Evolutionary conservation across 1,284 basidiomycete genomes (phyloP), one percentile per base, ranked within the genome.

Genomic region (Apiotrichum laibachii): DNA sequence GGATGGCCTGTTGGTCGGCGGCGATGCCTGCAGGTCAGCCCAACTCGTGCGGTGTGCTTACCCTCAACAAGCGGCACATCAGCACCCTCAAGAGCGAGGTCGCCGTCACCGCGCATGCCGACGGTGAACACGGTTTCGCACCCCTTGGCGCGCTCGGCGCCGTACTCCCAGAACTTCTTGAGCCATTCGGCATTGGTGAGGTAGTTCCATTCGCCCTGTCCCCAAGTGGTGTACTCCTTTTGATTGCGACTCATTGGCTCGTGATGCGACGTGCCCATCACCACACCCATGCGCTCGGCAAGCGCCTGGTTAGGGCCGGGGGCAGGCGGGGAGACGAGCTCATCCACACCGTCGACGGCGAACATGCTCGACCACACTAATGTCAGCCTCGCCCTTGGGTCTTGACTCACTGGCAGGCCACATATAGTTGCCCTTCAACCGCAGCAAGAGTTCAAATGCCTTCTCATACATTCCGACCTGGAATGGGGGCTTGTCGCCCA

Each of bases 361-460:
- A 89, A 89, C n/a, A n/a, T n/a, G n/a, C n/a, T n/a, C n/a, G n/a
- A n/a, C n/a, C n/a, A n/a, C n/a, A n/a, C n/a, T n/a, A n/a, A n/a
- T n/a, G n/a, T n/a, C n/a, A n/a, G n/a, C n/a, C n/a, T n/a, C n/a
- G n/a, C n/a, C n/a, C n/a, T n/a, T n/a, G n/a, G 37, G 11, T 39
- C 18, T 12, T 5, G 21, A 63, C 61, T 44, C 48, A 69, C 68
- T 71, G 0, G 70, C 70, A 21, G 70, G 70, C 86, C 86, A 88
- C 16, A 88, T 71, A 68, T 85, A 85, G 75, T 88, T 88, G n/a
- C 80, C 86, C 67, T 85, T 87, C 57, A 88, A 69, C 16, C 87
- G 81, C 37, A 88, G 77, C 35, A 88, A 75, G 21, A 88, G 71
- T 71, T 88, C 87, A 57, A 75, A 78, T 22, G 73, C 63, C 51